Conservation (phyloP, 257 asterid species). For the Plectranthus barbatus region DNA sequence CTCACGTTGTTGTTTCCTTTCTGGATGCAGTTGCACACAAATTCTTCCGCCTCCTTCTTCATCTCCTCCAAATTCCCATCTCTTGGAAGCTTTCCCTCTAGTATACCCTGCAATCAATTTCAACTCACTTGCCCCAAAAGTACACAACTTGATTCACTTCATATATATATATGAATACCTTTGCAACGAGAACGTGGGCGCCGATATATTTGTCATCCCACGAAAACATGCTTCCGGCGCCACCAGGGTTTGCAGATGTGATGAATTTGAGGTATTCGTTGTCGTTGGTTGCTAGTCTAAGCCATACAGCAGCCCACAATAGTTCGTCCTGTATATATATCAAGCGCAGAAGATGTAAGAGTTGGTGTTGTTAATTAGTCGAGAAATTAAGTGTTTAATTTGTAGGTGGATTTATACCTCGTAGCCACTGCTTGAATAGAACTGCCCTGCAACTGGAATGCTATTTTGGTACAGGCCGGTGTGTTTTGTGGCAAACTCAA, state of each 20-base stretch:
- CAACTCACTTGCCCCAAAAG: slow-evolving; percentile 27
- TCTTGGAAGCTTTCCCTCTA: no score
- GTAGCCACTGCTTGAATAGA: no score
- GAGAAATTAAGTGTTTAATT: no score
- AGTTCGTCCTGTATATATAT: slow-evolving; percentile 43
- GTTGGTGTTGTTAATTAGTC: no score
- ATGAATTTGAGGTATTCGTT: slow-evolving; percentile 16
- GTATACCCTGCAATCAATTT: no score
- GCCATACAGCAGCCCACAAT: no score
- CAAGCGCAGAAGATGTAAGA: no score
- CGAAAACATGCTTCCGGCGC: slow-evolving; percentile 33
- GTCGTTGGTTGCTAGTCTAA: slow-evolving; percentile 30
- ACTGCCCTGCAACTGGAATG: slow-evolving; percentile 28
- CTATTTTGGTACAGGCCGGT: slow-evolving; percentile 33
- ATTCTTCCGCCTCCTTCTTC: no score
- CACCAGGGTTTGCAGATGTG: slow-evolving; percentile 21
- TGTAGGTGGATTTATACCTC: no score
- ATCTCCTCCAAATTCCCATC: no score
- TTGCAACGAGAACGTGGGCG: slow-evolving; percentile 33
- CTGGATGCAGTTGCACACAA: no score
- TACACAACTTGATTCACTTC: slow-evolving; percentile 46
- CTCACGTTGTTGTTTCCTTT: no score
- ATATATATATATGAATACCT: slow-evolving; percentile 21
- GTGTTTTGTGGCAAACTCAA: slow-evolving; percentile 33
- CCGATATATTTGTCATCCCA: slow-evolving; percentile 62